These are phyloP conservation scores for Pythium phragmitis DNA, from an alignment of 352 stramenopile species.

Conservation along the genomic window DNA sequence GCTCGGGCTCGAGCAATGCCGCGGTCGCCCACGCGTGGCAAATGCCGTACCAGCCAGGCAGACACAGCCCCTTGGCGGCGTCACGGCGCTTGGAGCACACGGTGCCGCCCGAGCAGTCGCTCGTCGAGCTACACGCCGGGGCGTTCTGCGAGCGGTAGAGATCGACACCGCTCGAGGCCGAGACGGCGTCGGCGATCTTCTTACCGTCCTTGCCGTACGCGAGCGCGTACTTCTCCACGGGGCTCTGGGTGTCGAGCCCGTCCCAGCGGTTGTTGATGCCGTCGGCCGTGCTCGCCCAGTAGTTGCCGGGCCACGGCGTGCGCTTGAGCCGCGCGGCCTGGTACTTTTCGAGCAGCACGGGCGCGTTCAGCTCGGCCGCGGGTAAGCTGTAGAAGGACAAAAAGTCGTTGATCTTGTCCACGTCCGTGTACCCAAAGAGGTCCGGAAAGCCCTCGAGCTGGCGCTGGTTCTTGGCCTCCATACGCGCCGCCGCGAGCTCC, in stretches of 20 bases:
- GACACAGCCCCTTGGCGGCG: constrained; percentile 5
- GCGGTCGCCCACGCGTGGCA: constrained; percentile 25
- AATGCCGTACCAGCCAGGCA: constrained; percentile 25
- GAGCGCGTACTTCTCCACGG: constrained; percentile 31
- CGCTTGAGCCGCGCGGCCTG: background rate
- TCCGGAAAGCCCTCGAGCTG: constrained; percentile 19
- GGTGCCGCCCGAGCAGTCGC: constrained; percentile 16
- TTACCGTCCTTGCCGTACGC: constrained; percentile 29
- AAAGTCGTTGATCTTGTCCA: constrained; percentile 21
- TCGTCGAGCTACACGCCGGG: constrained; percentile 9
- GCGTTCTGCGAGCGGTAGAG: constrained; percentile 4
- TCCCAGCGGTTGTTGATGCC: constrained; percentile 62
- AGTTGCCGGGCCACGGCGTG: constrained; percentile 52
- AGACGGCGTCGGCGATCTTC: constrained; percentile 26
- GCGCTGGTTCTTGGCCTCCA: background rate
- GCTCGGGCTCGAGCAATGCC: constrained; percentile 24
- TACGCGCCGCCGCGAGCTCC: background rate
- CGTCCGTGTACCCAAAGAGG: constrained; percentile 10
- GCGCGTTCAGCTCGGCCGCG: background rate
- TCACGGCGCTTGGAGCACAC: constrained; percentile 20
- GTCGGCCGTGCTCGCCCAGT: constrained; percentile 66
- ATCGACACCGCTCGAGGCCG: constrained; percentile 22
- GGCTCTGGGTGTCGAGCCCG: constrained; percentile 16
- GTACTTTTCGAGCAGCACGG: constrained; percentile 11
- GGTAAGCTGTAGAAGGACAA: background rate